Conservation (phyloP, 2,329 filamentous ascomycete species). For the Paecilomyces formosus region DNA sequence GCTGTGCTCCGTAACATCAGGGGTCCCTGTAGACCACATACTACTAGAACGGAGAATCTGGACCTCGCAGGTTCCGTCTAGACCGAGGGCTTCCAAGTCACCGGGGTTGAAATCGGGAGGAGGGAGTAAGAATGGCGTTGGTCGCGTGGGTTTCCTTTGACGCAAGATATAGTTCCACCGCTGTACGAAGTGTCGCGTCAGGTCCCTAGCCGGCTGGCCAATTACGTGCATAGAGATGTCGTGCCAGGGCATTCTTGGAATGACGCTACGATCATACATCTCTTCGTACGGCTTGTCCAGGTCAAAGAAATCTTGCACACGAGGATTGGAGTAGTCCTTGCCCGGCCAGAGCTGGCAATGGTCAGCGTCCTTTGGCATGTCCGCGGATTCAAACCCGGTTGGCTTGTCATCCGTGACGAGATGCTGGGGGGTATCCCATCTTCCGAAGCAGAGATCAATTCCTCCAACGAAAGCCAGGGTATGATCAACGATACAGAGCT, state of each 20-base stretch:
- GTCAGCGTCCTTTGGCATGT: conserved; percentile 74
- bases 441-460: conserved; percentile 91
- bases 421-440: conserved; percentile 96
- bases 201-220: conserved; percentile 85
- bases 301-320: conserved; percentile 89
- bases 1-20: conserved; percentile 78
- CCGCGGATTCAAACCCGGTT: conserved; percentile 79
- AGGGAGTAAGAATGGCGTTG: conserved; percentile 85
- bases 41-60: conserved; percentile 88
- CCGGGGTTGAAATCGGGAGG: conserved; percentile 83
- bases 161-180: conserved; percentile 96
- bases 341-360: conserved; percentile 95
- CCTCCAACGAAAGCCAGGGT: conserved; percentile 93
- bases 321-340: conserved; percentile 96
- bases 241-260: conserved; percentile 97
- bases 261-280: conserved; percentile 89
- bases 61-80: conserved; percentile 91
- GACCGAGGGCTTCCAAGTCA: conserved; percentile 78
- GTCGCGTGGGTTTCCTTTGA: conserved; percentile 85
- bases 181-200: conserved; percentile 94
- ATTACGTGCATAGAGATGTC: conserved; percentile 98
- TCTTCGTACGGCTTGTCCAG: conserved; percentile 94
- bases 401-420: conserved; percentile 85
- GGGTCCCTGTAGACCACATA: conserved; percentile 84
- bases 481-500: conserved; percentile 94